Evolutionary conservation across 2,329 filamentous ascomycete genomes (phyloP).

Genomic region (Rutstroemia sydowiana): DNA sequence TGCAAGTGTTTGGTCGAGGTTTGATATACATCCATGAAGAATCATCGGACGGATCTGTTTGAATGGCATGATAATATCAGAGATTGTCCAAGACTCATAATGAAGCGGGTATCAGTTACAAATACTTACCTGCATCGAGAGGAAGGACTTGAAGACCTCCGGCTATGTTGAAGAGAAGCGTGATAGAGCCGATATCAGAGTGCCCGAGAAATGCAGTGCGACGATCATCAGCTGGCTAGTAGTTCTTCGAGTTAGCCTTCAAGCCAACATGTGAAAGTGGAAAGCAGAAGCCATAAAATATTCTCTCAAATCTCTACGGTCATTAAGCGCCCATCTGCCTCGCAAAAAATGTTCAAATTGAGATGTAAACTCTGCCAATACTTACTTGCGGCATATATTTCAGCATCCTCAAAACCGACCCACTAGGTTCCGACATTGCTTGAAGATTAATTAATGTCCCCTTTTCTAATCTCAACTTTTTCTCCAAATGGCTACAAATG

Average conservation of each 20-base stretch:
- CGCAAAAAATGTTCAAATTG: no score
- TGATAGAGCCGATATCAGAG: constrained; percentile 50
- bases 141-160: constrained; percentile 31
- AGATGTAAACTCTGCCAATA: no score
- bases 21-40: constrained; percentile 30
- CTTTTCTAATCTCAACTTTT: not conserved
- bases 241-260: not conserved
- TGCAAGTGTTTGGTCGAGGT: constrained; percentile 27
- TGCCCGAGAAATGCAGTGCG: constrained; percentile 43
- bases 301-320: no score
- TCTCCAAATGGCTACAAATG: not conserved
- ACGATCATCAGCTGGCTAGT: constrained; percentile 35
- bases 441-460: constrained; percentile 36
- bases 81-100: no score
- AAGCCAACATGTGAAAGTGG: not conserved
- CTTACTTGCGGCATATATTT: constrained; percentile 12
- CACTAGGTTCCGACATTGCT: not conserved
- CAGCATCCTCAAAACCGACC: constrained; percentile 8
- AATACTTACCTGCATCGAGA: constrained; percentile 24
- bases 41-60: constrained; percentile 23
- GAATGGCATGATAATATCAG: not conserved
- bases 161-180: constrained; percentile 44
- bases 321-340: no score
- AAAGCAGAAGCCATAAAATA: no score
- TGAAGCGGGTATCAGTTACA: no score